Conservation (phyloP, 768 basidiomycete species). For the Trametes villosa region DNA sequence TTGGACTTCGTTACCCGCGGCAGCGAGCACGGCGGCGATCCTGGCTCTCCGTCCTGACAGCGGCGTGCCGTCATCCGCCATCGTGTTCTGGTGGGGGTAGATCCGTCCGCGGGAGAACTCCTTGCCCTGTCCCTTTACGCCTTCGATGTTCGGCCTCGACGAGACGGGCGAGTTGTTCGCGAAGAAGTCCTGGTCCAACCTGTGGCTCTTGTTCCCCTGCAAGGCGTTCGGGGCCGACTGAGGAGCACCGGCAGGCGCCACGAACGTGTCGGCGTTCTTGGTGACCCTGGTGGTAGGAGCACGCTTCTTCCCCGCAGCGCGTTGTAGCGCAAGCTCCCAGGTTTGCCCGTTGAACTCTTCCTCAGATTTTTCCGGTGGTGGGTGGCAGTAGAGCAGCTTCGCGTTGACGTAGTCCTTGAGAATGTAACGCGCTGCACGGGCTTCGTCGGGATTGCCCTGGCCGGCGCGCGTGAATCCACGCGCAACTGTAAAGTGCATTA, state of each 20-base stretch:
- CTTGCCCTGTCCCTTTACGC: conserved; percentile 57
- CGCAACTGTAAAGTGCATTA: conserved; percentile 63
- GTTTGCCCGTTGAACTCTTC: conserved; percentile 77
- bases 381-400: conserved; percentile 87
- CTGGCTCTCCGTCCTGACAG: conserved; percentile 49
- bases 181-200: conserved; percentile 86
- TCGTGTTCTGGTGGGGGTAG: conserved; percentile 84
- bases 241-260: conserved; percentile 46
- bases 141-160: conserved; percentile 67
- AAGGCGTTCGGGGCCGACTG: conserved; percentile 25
- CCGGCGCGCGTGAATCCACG: conserved; percentile 92
- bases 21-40: conserved; percentile 47
- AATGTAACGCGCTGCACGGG: conserved; percentile 87
- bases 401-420: conserved; percentile 98
- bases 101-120: conserved; percentile 64
- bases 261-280: conserved; percentile 83
- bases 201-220: conserved; percentile 59
- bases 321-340: conserved; percentile 60
- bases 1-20: conserved; percentile 37
- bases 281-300: conserved; percentile 87
- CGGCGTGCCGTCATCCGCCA: conserved; percentile 79
- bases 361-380: conserved; percentile 73
- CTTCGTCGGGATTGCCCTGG: conserved; percentile 97
- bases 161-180: conserved; percentile 54
- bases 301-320: conserved; percentile 78